Evolutionary conservation across 2,329 filamentous ascomycete genomes (phyloP).

Genomic region (Purpureocillium lavendulum): DNA sequence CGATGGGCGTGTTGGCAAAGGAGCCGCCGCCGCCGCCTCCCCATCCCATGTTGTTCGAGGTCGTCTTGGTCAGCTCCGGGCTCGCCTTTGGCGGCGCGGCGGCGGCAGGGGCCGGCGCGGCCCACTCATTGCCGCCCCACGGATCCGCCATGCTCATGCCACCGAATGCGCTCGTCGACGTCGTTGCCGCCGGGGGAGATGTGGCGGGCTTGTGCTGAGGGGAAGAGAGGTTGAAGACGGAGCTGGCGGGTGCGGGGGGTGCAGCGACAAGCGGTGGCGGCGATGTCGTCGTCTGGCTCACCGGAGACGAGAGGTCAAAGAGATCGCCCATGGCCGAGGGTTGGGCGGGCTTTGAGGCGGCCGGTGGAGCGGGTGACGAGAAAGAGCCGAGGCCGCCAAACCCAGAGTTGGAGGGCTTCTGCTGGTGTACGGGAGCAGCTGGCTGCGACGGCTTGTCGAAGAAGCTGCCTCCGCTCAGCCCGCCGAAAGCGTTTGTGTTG

Average conservation of each 20-base stretch:
- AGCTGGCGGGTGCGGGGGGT: slow-evolving; percentile 38
- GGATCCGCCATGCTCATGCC: slow-evolving; percentile 51
- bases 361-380: slow-evolving; percentile 31
- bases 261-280: slow-evolving; percentile 25
- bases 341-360: slow-evolving; percentile 30
- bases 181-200: slow-evolving; percentile 26
- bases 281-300: slow-evolving; percentile 36
- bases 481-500: slow-evolving; percentile 36
- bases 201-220: slow-evolving; percentile 36
- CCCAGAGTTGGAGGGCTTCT: slow-evolving; percentile 46
- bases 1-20: slow-evolving; percentile 52
- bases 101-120: slow-evolving; percentile 37
- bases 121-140: slow-evolving; percentile 86
- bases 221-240: slow-evolving; percentile 75
- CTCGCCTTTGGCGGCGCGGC: slow-evolving; percentile 43
- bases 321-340: slow-evolving; percentile 63
- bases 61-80: slow-evolving; percentile 35
- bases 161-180: slow-evolving; percentile 26
- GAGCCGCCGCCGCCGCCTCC: slow-evolving; percentile 35
- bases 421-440: slow-evolving; percentile 38
- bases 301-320: slow-evolving; percentile 63
- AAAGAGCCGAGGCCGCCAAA: slow-evolving; percentile 62
- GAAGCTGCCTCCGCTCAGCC: slow-evolving; percentile 67
- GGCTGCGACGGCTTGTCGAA: slow-evolving; percentile 69
- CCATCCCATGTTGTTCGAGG: slow-evolving; percentile 56